Base-by-base conservation (phyloP, 1,139 yeast genomes). In the Hyphopichia burtonii region DNA sequence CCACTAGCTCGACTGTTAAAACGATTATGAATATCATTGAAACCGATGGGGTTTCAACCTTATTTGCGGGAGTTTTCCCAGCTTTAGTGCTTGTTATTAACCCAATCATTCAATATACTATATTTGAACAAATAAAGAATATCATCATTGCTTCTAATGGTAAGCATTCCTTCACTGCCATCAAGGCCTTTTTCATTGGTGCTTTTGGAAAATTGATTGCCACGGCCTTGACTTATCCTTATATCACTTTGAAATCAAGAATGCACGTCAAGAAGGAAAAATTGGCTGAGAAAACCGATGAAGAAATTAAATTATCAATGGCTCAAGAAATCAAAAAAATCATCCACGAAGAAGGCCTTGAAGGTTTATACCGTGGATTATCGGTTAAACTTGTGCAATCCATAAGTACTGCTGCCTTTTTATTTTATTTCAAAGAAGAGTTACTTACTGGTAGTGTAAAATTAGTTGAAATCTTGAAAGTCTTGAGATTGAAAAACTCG, bases 351-450 rank as follows among this genome's bases (percentile, higher is more conserved):
- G 96, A 88, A 60, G 96, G 96, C 12, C 53, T 86, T 31, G 73
- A 73, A 39, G 89, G 93, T 2, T 80, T 91, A 47, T 90, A 90
- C 66, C 82, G 85, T 40, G 97, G 97, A 1, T 76, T 91, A 50
- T 69, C 78, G 39, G 82, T 91, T 41, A 91, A 91, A 66, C 74
- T 91, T 47, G 61, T 84, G 27, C 98, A 91, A 65, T 83, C 93
- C 43, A 89, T 91, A 41, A 61, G 85, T 44, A 88, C 96, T 35
- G 94, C 96, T 5, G 97, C 96, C 1, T 86, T 91, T 56, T 74
- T 91, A 55, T 91, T 91, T 61, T 87, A 84, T 63, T 90, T 91
- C 66, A 91, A 91, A 68, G 97, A 91, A 61, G 93, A 87, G 63
- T 76, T 90, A 50, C 76, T 83, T 44, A 55, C 63, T 4, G 69